Evolutionary conservation across 2,329 filamentous ascomycete species (phyloP).

Genomic region (Didymella pomorum): DNA sequence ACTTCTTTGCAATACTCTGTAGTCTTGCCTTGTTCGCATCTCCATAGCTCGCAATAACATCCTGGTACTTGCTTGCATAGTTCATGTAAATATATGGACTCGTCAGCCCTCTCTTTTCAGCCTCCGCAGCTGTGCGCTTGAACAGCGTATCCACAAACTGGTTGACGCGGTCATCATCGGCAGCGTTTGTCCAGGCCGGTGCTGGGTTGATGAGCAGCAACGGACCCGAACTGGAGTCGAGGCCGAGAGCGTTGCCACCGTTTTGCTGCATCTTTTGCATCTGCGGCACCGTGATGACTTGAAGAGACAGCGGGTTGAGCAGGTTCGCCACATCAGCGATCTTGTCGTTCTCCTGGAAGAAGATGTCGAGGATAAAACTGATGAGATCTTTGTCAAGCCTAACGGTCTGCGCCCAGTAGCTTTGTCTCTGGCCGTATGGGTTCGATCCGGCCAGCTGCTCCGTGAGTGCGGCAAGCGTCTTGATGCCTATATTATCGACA

Average conservation of each 20-base stretch:
- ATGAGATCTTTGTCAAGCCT: slow-evolving; percentile 26
- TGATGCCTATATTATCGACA: slow-evolving; percentile 34
- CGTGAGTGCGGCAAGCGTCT: slow-evolving; percentile 33
- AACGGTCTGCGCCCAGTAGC: slow-evolving; percentile 24
- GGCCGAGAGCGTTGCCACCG: slow-evolving; percentile 32
- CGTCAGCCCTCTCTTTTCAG: slow-evolving; percentile 15
- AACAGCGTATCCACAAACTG: slow-evolving; percentile 13
- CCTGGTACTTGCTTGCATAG: slow-evolving; percentile 56
- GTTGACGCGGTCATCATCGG: slow-evolving; percentile 29
- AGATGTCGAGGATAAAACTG: slow-evolving; percentile 21
- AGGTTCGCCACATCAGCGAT: slow-evolving; percentile 1
- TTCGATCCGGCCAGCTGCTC: slow-evolving; percentile 20
- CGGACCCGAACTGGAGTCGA: slow-evolving; percentile 27
- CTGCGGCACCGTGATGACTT: slow-evolving; percentile 29
- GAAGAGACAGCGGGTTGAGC: slow-evolving; percentile 5
- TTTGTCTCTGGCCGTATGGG: slow-evolving; percentile 14
- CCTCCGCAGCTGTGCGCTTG: slow-evolving; percentile 18
- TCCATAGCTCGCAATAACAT: slow-evolving; percentile 55
- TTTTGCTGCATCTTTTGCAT: slow-evolving; percentile 29
- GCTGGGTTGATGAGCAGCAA: slow-evolving; percentile 31
- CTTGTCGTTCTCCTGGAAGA: slow-evolving; percentile 17
- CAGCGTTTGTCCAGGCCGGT: slow-evolving; percentile 26
- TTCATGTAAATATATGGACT: slow-evolving; percentile 57
- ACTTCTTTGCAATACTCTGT: slow-evolving; percentile 47
- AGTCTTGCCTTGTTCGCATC: slow-evolving; percentile 46